phyloP scores from a whole-genome alignment of 1,284 basidiomycete genomes.

The Tranzscheliella williamsii region DNA sequence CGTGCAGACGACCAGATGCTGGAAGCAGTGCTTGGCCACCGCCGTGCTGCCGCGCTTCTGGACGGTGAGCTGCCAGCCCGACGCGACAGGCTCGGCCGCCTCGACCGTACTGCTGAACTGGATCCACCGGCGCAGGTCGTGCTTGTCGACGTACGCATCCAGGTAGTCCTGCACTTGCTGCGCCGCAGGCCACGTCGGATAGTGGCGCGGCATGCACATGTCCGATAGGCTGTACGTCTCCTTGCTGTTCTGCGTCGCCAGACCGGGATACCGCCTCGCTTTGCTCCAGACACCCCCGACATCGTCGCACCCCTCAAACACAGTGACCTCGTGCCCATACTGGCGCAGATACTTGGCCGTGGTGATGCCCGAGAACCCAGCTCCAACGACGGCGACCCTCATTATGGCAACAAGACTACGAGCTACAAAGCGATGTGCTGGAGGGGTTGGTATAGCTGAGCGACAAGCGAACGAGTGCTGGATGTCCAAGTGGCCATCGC shows the following conservation, averaged over 20 bases:
- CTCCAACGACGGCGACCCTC: constrained; percentile 37
- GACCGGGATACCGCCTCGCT: constrained; percentile 41
- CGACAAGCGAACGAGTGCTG: too few species aligned
- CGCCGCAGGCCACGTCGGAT: constrained; percentile 46
- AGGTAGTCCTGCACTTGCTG: constrained; percentile 50
- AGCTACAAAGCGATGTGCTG: too few species aligned
- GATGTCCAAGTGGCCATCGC: too few species aligned
- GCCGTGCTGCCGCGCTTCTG: not conserved
- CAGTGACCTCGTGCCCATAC: constrained; percentile 35
- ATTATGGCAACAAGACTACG: too few species aligned
- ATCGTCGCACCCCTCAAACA: constrained; percentile 31
- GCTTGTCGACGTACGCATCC: constrained; percentile 36
- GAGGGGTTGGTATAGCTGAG: too few species aligned
- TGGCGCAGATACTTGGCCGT: constrained; percentile 39
- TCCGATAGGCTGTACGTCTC: constrained; percentile 49
- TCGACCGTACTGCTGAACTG: constrained; percentile 31
- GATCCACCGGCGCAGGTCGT: constrained; percentile 28
- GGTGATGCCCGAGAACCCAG: constrained; percentile 39
- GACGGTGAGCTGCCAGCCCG: constrained; percentile 20
- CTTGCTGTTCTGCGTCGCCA: constrained; percentile 51
- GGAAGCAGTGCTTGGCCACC: constrained; percentile 1
- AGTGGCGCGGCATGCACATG: constrained; percentile 47
- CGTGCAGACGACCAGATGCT: constrained; percentile 42
- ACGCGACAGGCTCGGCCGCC: constrained; percentile 4
- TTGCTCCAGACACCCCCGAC: constrained; percentile 44